A percentile compares a stretch with the other conserved stretches of the same genome.
Evolutionary conservation across 176 grass and related monocot genomes (phyloP).

Genomic region (Miscanthus lutarioriparius): DNA sequence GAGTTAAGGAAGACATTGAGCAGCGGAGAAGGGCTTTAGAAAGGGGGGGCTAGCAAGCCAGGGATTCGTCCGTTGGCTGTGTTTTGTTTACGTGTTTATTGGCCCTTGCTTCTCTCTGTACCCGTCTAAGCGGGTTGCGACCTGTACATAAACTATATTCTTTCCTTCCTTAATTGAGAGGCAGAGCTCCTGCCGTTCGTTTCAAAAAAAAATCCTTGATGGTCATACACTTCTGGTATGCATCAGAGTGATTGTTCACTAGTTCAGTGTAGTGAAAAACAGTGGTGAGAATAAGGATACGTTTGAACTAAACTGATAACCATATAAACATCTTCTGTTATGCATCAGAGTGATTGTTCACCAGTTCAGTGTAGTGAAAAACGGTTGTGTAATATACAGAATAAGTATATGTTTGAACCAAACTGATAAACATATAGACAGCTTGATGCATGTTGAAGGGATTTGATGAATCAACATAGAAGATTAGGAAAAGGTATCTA

Average conservation of each 20-base stretch:
- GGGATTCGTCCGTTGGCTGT: too few species aligned
- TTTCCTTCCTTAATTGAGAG: too few species aligned
- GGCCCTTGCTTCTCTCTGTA: too few species aligned
- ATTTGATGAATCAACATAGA: slow-evolving; percentile 13
- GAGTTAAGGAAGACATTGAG: too few species aligned
- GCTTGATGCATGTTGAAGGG: background rate
- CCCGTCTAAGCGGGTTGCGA: too few species aligned
- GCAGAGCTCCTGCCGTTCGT: too few species aligned
- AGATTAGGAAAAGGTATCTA: slow-evolving; percentile 14
- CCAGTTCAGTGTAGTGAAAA: background rate
- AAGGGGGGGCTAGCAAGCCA: too few species aligned
- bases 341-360: background rate
- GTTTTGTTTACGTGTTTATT: too few species aligned
- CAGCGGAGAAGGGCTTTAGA: too few species aligned
- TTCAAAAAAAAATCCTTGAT: too few species aligned
- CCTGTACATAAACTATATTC: too few species aligned
- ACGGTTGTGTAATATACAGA: background rate
- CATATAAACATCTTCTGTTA: slow-evolving; percentile 5
- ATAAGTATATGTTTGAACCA: background rate
- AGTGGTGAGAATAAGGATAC: background rate
- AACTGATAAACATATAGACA: slow-evolving; percentile 10
- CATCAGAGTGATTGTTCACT: background rate
- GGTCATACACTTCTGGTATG: background rate
- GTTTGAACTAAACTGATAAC: background rate
- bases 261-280: background rate